A percentile compares a stretch with the other conserved stretches of the same genome.
These are phyloP conservation scores for Alternaria tenuissima DNA, from an alignment of 2,329 filamentous ascomycete genomes.

Conservation along the genomic window DNA sequence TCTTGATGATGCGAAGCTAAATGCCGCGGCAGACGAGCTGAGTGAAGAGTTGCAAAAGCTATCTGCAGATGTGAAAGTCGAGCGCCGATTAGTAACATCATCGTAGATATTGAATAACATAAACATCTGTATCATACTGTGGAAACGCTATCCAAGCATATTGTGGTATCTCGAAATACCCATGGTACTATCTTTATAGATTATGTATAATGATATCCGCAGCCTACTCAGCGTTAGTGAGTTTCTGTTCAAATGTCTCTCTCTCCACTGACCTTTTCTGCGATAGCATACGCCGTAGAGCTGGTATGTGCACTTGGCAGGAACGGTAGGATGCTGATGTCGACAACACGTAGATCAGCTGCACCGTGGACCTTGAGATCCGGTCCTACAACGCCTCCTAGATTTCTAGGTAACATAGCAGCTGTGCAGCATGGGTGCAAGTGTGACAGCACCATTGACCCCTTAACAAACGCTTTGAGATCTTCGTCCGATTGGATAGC, in stretches of 20 bases:
- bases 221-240: not conserved
- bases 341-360: constrained; percentile 5
- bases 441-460: constrained; percentile 6
- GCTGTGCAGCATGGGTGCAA: constrained; percentile 19
- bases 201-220: no score
- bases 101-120: not conserved
- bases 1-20: constrained; percentile 29
- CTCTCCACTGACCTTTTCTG: constrained; percentile 5
- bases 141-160: not conserved
- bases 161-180: not conserved
- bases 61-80: constrained; percentile 19
- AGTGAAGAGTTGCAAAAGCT: constrained; percentile 24
- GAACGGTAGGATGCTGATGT: constrained; percentile 14
- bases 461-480: constrained; percentile 5
- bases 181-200: not conserved
- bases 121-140: not conserved
- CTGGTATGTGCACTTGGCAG: constrained; percentile 10
- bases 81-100: not conserved
- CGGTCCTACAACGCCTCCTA: constrained; percentile 3
- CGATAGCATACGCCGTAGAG: constrained; percentile 12
- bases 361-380: constrained; percentile 11
- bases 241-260: not conserved
- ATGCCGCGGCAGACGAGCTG: constrained; percentile 40
- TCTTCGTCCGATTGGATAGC: constrained; percentile 9
- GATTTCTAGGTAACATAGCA: constrained; percentile 7